A percentile compares a stretch with the other conserved stretches of the same genome.
phyloP scores from a whole-genome alignment of 2,329 filamentous ascomycete genomes.

The Cladorrhinum sp. region DNA sequence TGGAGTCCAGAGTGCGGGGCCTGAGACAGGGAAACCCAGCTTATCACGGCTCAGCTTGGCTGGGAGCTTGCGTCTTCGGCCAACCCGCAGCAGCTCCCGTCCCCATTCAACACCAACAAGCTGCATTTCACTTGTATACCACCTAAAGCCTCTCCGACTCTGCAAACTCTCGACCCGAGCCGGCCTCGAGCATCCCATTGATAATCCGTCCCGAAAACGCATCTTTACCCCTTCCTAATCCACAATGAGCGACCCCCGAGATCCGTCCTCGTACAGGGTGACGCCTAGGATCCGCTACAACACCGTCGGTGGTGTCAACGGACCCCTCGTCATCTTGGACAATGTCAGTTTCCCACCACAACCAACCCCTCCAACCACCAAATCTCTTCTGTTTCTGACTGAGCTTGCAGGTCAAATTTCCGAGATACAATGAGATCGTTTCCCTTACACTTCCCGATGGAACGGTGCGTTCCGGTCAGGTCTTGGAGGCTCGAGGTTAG shows the following conservation, averaged over 20 bases:
- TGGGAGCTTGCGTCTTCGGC: constrained; percentile 23
- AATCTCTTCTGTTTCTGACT: constrained; percentile 28
- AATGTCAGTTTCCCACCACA: constrained; percentile 60
- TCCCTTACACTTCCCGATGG: constrained; percentile 94
- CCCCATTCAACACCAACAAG: constrained; percentile 14
- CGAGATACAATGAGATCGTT: constrained; percentile 96
- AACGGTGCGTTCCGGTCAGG: constrained; percentile 87
- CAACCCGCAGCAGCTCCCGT: constrained; percentile 19
- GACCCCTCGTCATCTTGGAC: constrained; percentile 94
- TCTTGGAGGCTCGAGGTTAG: constrained; percentile 92
- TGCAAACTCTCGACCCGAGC: constrained; percentile 13
- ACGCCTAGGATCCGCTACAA: constrained; percentile 80
- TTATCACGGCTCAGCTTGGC: constrained; percentile 16
- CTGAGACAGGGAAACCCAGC: constrained; percentile 12
- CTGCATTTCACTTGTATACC: constrained; percentile 10
- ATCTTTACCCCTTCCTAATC: constrained; percentile 7
- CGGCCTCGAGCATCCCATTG: constrained; percentile 20
- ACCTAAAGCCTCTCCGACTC: not conserved
- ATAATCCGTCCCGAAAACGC: constrained; percentile 2
- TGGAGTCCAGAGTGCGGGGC: constrained; percentile 22
- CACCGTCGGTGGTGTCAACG: constrained; percentile 96
- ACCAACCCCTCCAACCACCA: constrained; percentile 5
- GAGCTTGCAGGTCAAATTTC: constrained; percentile 80
- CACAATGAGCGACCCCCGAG: constrained; percentile 55
- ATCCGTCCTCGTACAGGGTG: constrained; percentile 59